Evolutionary conservation across 768 basidiomycete genomes (phyloP), one percentile per base, ranked within the genome.

Genomic region (Lactifluus echinatus): DNA sequence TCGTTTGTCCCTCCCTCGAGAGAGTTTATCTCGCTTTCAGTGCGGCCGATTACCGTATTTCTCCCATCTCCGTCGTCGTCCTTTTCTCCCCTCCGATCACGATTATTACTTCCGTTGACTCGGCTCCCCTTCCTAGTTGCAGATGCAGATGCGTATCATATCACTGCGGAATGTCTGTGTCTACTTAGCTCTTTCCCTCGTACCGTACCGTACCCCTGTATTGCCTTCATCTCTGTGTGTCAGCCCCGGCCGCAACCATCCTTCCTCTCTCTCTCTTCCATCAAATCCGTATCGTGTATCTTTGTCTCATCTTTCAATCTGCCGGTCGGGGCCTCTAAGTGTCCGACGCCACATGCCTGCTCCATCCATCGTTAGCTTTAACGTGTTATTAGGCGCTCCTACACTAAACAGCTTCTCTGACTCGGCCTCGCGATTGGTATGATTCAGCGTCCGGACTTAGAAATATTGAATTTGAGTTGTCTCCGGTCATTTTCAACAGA

Each of bases 71-170:
- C 53, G 47, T 55, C 37, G 17, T 24, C n/a, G 23, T 12, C 14
- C 28, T 40, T 31, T 34, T 23, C 15, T 45, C 19, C 26, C 26
- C 26, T 24, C 51, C 57, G 57, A 59, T 54, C 52, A 43, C 46
- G 29, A 53, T 58, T 53, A 58, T 58, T 58, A 59, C 57, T 44
- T 44, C 57, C 57, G 52, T 11, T 54, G 24, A 10, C 24, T 53
- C 40, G 51, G 50, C 31, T 34, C 33, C 19, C 17, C 10, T 8
- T n/a, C 23, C 29, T 19, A 19, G 19, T n/a, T n/a, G n/a, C n/a
- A n/a, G n/a, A n/a, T n/a, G n/a, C n/a, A n/a, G n/a, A n/a, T n/a
- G n/a, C n/a, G n/a, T n/a, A n/a, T n/a, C n/a, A n/a, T n/a, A n/a
- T n/a, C n/a, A n/a, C n/a, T n/a, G 14, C 28, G 31, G 31, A 31